phyloP scores from a whole-genome alignment of 2,329 filamentous ascomycete genomes.

The Botrytis fabae region DNA sequence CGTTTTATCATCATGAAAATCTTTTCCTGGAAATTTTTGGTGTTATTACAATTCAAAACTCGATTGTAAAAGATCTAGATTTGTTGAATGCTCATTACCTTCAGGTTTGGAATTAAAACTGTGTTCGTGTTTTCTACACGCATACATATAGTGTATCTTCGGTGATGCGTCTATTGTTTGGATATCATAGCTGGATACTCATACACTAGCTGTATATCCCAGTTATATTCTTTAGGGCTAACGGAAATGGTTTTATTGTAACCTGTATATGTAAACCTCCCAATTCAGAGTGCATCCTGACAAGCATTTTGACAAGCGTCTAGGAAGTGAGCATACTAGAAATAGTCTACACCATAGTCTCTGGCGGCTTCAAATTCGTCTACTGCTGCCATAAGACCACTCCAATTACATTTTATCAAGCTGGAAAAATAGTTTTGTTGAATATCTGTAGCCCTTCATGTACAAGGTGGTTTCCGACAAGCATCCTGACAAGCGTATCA shows the following conservation, averaged over 20 bases:
- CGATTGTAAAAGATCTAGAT: neutral
- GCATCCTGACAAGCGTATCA: neutral
- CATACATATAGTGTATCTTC: neutral
- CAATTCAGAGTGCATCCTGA: neutral
- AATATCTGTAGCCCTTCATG: neutral
- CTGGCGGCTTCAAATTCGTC: neutral
- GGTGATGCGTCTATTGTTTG: neutral
- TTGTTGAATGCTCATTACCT: neutral
- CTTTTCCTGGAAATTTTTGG: neutral
- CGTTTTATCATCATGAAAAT: neutral
- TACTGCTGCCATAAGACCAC: neutral
- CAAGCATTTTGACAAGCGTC: neutral
- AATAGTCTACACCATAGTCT: neutral
- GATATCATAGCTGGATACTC: neutral
- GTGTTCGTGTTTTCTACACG: neutral
- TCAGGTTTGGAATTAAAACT: rapidly evolving
- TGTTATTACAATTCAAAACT: neutral
- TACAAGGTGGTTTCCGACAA: neutral
- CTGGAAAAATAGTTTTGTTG: neutral
- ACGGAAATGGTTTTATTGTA: neutral
- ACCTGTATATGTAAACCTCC: neutral
- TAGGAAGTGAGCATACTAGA: neutral
- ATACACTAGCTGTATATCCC: neutral
- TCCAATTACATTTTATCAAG: neutral
- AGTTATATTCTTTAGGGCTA: neutral